Evolutionary conservation across 805 yeast genomes (phyloP).

Genomic region (Metschnikowia corniflorae): DNA sequence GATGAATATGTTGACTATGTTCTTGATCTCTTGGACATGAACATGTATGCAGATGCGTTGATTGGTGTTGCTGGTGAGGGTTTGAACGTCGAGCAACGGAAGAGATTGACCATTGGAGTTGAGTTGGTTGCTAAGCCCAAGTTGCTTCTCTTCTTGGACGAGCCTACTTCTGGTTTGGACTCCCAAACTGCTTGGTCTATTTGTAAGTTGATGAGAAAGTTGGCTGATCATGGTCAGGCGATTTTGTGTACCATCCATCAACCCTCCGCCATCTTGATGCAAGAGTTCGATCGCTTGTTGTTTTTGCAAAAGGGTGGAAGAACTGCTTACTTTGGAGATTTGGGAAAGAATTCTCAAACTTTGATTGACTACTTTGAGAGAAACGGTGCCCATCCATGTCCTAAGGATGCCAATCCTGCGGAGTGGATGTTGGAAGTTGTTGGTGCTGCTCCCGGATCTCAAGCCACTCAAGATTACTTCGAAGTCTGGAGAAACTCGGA

Average conservation of each 20-base stretch:
- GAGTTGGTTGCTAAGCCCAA: conserved; percentile 69
- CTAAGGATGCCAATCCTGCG: conserved; percentile 21
- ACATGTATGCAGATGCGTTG: conserved; percentile 68
- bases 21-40: conserved; percentile 65
- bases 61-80: conserved; percentile 74
- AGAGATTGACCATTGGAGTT: conserved; percentile 56
- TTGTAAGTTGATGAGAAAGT: conserved; percentile 60
- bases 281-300: conserved; percentile 64
- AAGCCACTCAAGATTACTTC: conserved; percentile 66
- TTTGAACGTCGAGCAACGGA: conserved; percentile 22
- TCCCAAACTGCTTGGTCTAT: conserved; percentile 71
- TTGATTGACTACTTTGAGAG: conserved; percentile 66
- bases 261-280: conserved; percentile 68
- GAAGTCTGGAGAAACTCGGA: conserved; percentile 74
- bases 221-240: conserved; percentile 71
- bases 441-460: conserved; percentile 81
- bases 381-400: conserved; percentile 68
- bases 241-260: conserved; percentile 76
- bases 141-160: conserved; percentile 60
- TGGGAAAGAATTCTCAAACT: conserved; percentile 59
- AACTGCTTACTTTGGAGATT: conserved; percentile 80
- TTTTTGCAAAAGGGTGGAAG: conserved; percentile 72
- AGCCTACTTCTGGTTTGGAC: conserved; percentile 73
- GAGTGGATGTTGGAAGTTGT: conserved; percentile 83
- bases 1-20: conserved; percentile 66